Percentiles rank a stretch among this genome's conserved stretches.
phyloP scores from a whole-genome alignment of 2,329 filamentous ascomycete species.

The Aspergillus pseudotamarii region DNA sequence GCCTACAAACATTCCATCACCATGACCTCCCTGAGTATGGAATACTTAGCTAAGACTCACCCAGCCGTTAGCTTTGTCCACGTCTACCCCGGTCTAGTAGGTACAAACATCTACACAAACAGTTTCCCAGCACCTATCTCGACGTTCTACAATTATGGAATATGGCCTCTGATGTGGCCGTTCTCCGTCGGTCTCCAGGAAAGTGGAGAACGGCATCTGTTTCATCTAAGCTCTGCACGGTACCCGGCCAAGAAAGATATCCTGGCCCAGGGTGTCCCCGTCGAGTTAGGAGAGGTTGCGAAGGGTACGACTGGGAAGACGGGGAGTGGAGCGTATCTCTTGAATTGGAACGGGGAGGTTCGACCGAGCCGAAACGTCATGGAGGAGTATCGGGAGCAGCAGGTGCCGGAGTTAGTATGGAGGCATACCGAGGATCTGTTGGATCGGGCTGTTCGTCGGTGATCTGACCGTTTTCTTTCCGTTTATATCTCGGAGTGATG shows the following conservation, averaged over 20 bases:
- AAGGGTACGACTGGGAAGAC: constrained; percentile 6
- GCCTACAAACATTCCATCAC: constrained; percentile 46
- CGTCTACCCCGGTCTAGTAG: constrained; percentile 51
- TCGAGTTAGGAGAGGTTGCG: constrained; percentile 1
- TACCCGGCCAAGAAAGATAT: constrained; percentile 9
- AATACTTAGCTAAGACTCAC: constrained; percentile 51
- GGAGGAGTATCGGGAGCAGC: constrained; percentile 13
- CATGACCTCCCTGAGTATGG: constrained; percentile 55
- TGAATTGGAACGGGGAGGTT: constrained; percentile 18
- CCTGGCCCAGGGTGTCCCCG: not conserved
- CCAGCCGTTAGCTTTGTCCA: constrained; percentile 55
- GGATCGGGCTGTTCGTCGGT: too few relatives aligned
- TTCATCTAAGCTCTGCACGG: constrained; percentile 11
- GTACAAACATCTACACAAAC: constrained; percentile 42
- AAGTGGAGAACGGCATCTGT: constrained; percentile 20
- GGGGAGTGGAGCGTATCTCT: constrained; percentile 16
- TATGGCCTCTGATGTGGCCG: constrained; percentile 11
- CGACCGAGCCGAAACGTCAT: constrained; percentile 9
- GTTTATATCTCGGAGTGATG: not conserved
- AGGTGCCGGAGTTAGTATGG: constrained; percentile 13
- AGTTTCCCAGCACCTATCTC: constrained; percentile 12
- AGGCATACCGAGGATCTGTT: not conserved
- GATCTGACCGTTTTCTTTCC: not conserved
- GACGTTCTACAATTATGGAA: constrained; percentile 9
- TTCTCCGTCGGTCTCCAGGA: constrained; percentile 14